Evolutionary conservation across 176 grass and related monocot species (phyloP).

Genomic region (Dendrocalamus sinicus): DNA sequence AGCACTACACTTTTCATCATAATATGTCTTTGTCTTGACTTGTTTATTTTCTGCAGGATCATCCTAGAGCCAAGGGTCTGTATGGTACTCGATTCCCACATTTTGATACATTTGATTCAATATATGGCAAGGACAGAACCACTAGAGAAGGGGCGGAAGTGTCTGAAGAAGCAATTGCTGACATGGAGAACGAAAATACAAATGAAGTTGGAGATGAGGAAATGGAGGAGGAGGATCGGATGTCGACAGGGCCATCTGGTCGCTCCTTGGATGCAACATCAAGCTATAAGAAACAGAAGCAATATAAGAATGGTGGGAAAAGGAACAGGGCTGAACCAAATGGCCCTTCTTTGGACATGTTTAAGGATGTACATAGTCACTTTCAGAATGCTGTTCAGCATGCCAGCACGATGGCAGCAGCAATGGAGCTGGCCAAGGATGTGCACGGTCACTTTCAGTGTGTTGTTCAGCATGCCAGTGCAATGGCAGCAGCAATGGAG

Average conservation of each 20-base stretch:
- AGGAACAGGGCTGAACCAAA: slow-evolving; percentile 37
- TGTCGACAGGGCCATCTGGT: slow-evolving; percentile 15
- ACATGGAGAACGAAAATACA: slow-evolving; percentile 42
- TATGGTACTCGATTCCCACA: slow-evolving; percentile 43
- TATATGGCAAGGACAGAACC: slow-evolving; percentile 50
- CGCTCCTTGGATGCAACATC: slow-evolving; percentile 15
- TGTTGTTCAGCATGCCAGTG: slow-evolving; percentile 40
- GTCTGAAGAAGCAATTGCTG: slow-evolving; percentile 41
- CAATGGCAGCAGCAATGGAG: slow-evolving; percentile 49
- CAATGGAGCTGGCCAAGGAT: slow-evolving; percentile 56
- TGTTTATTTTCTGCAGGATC: slow-evolving; percentile 48
- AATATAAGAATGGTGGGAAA: slow-evolving; percentile 26
- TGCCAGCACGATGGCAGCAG: slow-evolving; percentile 31
- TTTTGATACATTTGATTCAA: slow-evolving; percentile 50
- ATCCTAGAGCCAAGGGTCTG: slow-evolving; percentile 55
- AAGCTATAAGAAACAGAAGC: slow-evolving; percentile 35
- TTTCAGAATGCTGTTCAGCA: slow-evolving; percentile 36
- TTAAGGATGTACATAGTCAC: slow-evolving; percentile 40
- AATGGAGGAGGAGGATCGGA: slow-evolving; percentile 23
- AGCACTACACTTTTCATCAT: background rate
- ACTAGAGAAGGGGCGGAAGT: slow-evolving; percentile 39
- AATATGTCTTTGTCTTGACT: background rate
- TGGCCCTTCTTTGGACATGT: background rate
- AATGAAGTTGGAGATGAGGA: slow-evolving; percentile 46
- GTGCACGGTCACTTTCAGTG: slow-evolving; percentile 39